These are phyloP conservation scores for Pythium dissimile DNA, from an alignment of 352 stramenopile species.

Conservation along the genomic window DNA sequence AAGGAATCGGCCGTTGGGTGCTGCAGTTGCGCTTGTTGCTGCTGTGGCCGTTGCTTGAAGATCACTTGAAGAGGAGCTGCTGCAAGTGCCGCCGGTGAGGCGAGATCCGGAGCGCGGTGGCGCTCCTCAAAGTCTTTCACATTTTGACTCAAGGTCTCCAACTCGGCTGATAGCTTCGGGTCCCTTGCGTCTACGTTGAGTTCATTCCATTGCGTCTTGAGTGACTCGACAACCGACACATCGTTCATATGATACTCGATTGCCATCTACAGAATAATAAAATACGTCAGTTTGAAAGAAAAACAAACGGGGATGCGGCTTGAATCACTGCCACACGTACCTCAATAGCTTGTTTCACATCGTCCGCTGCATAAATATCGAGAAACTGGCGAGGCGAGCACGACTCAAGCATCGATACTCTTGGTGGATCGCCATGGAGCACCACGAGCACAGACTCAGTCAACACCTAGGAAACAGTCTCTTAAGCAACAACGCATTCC, in stretches of 20 bases:
- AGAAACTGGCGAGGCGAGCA: slow-evolving; percentile 71
- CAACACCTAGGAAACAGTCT: slow-evolving; percentile 39
- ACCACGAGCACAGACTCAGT: slow-evolving; percentile 66
- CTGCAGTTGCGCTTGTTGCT: slow-evolving; percentile 18
- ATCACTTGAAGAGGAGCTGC: slow-evolving; percentile 71
- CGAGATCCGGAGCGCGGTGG: slow-evolving; percentile 27
- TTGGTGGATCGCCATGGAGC: slow-evolving; percentile 68
- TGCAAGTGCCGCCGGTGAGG: slow-evolving; percentile 14
- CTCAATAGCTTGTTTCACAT: slow-evolving; percentile 66
- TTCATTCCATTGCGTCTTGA: slow-evolving; percentile 49
- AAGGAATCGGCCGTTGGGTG: neutral
- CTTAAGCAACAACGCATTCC: too few relatives aligned
- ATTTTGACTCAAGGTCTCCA: slow-evolving; percentile 47
- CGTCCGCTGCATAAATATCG: slow-evolving; percentile 57
- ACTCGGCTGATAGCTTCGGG: slow-evolving; percentile 29
- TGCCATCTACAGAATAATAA: slow-evolving; percentile 45
- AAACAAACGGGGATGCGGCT: neutral
- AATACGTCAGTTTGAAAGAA: neutral
- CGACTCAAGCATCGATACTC: slow-evolving; percentile 70
- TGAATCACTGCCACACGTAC: slow-evolving; percentile 27
- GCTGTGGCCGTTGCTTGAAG: slow-evolving; percentile 79
- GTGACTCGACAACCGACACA: slow-evolving; percentile 35
- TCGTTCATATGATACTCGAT: slow-evolving; percentile 76
- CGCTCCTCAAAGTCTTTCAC: slow-evolving; percentile 51
- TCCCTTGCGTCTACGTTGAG: slow-evolving; percentile 10